These are phyloP conservation scores for Chaetoscypha palmicola DNA, from an alignment of 2,329 filamentous ascomycete genomes.

Conservation along the genomic window DNA sequence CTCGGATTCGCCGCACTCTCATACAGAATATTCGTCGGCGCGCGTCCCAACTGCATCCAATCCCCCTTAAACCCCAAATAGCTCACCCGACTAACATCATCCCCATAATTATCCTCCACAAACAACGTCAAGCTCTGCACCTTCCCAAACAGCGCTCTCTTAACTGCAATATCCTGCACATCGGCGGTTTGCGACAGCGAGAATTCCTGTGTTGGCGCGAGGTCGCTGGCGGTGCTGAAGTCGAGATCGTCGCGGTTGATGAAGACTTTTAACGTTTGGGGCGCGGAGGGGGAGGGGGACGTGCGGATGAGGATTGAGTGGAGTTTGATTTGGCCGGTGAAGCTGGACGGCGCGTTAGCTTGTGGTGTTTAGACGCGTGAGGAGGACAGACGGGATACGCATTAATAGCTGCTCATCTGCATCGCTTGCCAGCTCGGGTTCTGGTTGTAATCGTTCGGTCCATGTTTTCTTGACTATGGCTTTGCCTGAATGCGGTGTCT, in stretches of 20 bases:
- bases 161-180: constrained; percentile 80
- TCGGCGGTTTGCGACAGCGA: constrained; percentile 72
- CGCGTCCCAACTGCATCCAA: constrained; percentile 78
- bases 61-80: constrained; percentile 94
- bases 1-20: constrained; percentile 87
- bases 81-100: constrained; percentile 66
- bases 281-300: constrained; percentile 61
- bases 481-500: constrained; percentile 57
- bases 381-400: constrained; percentile 66
- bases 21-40: constrained; percentile 81
- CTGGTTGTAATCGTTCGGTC: constrained; percentile 64
- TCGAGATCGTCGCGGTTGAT: constrained; percentile 83
- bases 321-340: constrained; percentile 88
- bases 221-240: constrained; percentile 67
- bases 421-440: constrained; percentile 76
- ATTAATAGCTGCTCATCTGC: constrained; percentile 92
- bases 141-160: constrained; percentile 80
- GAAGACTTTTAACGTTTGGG: constrained; percentile 78
- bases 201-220: constrained; percentile 65
- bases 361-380: background rate
- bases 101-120: constrained; percentile 82
- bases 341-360: constrained; percentile 44
- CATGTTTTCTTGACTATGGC: constrained; percentile 85
- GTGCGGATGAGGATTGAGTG: constrained; percentile 84
- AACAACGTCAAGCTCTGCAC: constrained; percentile 80